phyloP scores from a whole-genome alignment of 2,329 filamentous ascomycete species.

The Fonsecaea nubica region DNA sequence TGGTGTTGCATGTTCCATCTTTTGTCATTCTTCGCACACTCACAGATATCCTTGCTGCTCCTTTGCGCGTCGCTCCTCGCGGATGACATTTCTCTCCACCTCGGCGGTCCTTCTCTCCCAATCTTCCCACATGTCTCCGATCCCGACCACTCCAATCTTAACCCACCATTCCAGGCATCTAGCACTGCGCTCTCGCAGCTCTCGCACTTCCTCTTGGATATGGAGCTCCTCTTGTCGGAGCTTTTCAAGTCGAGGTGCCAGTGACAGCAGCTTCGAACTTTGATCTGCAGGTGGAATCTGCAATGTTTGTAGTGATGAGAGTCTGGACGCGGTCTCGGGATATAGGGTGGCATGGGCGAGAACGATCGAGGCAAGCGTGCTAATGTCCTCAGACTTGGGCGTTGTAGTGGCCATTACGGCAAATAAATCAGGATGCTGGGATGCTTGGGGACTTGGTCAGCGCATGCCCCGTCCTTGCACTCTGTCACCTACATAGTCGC shows the following conservation, averaged over 20 bases:
- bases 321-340: slow-evolving; percentile 55
- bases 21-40: slow-evolving; percentile 15
- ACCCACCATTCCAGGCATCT: slow-evolving; percentile 72
- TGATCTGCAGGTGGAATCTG: slow-evolving; percentile 52
- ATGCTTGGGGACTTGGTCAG: slow-evolving; percentile 19
- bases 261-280: slow-evolving; percentile 51
- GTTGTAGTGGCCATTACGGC: slow-evolving; percentile 23
- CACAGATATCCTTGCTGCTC: slow-evolving; percentile 56
- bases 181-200: slow-evolving; percentile 52
- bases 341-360: slow-evolving; percentile 55
- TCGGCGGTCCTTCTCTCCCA: slow-evolving; percentile 71
- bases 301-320: slow-evolving; percentile 56
- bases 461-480: neutral
- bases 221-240: slow-evolving; percentile 47
- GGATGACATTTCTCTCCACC: slow-evolving; percentile 69
- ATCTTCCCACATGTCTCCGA: slow-evolving; percentile 72
- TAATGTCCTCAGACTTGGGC: slow-evolving; percentile 37
- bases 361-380: slow-evolving; percentile 46
- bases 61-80: slow-evolving; percentile 61
- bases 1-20: slow-evolving; percentile 15
- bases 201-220: slow-evolving; percentile 50
- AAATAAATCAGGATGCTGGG: slow-evolving; percentile 29
- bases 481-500: slow-evolving; percentile 47
- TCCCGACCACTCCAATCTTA: slow-evolving; percentile 71
- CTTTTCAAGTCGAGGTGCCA: slow-evolving; percentile 51